These are phyloP conservation scores for Mortierella alpina DNA, from an alignment of 192 early-diverging fungal species.

Conservation along the genomic window DNA sequence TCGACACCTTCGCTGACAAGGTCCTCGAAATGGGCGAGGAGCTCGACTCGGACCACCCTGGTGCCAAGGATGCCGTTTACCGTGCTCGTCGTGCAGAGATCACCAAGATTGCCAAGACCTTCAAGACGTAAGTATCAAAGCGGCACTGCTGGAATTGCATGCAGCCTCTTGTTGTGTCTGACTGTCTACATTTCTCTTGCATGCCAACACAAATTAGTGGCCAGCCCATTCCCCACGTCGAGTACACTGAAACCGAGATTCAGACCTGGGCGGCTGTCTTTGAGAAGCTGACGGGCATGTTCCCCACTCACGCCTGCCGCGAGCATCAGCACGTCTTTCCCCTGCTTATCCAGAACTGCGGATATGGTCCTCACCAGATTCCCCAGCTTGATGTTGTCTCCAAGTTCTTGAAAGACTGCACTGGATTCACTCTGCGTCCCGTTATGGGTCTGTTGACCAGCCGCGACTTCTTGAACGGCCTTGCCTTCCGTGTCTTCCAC, in stretches of 20 bases:
- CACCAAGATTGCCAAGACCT: conserved; percentile 84
- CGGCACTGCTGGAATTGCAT: neutral
- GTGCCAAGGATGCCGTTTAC: conserved; percentile 88
- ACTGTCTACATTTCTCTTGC: neutral
- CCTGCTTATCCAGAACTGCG: conserved; percentile 90
- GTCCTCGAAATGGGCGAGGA: conserved; percentile 94
- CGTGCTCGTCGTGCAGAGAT: conserved; percentile 86
- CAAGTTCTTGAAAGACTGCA: conserved; percentile 91
- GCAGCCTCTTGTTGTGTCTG: neutral
- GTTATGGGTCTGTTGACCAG: conserved; percentile 94
- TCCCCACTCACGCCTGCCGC: conserved; percentile 89
- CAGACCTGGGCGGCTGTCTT: conserved; percentile 89
- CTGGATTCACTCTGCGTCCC: conserved; percentile 94
- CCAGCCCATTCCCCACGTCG: conserved; percentile 79
- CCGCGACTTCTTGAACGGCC: conserved; percentile 94
- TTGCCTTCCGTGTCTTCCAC: conserved; percentile 98
- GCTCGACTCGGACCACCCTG: conserved; percentile 92
- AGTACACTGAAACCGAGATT: conserved; percentile 84
- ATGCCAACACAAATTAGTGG: conserved; percentile 59
- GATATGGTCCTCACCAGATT: conserved; percentile 84
- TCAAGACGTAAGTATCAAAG: conserved; percentile 56
- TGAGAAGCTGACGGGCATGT: conserved; percentile 77
- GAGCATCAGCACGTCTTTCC: conserved; percentile 94
- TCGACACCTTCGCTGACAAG: conserved; percentile 93
- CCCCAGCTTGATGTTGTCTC: conserved; percentile 93